Evolutionary conservation across 257 asterid species (phyloP), one percentile per base, ranked within the genome.

Genomic region (Capsicum baccatum): DNA sequence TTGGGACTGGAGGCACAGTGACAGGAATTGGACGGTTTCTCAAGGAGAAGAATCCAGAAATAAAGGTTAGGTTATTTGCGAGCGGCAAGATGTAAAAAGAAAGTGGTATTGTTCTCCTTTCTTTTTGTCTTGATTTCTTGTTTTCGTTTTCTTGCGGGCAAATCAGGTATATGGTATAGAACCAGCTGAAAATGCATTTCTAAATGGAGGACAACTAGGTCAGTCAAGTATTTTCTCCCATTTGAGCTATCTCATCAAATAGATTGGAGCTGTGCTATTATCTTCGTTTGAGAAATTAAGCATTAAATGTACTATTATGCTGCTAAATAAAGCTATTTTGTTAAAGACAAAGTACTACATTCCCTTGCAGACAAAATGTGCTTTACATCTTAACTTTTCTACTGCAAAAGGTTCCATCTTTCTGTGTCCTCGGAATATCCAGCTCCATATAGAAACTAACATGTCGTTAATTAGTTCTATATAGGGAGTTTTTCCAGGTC

Each of bases 1-100:
- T 88, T 67, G 92, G 92, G 52, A 90, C 92, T 2, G 91, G 92
- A 66, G 92, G 92, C 71, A 87, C 90, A 66, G 84, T 90, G 78
- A 87, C 91, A 10, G 92, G 92, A n/a, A 85, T 87, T 14, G 92
- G 92, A 76, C 85, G 63, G 84, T 90, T 85, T 81, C 90, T 90
- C 47, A 90, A 90, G 87, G 90, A 88, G 83, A 88, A 85, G 83
- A 88, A 90, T 85, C 81, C 88, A 79, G 74, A 85, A 5, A 85
- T 88, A 35, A 85, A 88, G 87, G 91, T 88, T 44, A 57, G 81
- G 17, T 54, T 76, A 19, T 48, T 12, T 84, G 11, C 83, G 19
- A 54, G 47, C 52, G 33, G 15, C 12, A 37, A 15, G 47, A 33
- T 66, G 47, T 9, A 66, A 66, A 62, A 81, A 13, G 9, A 44